Evolutionary conservation across 192 early-diverging fungal genomes (phyloP).

Genomic region (Coemansia sp.): DNA sequence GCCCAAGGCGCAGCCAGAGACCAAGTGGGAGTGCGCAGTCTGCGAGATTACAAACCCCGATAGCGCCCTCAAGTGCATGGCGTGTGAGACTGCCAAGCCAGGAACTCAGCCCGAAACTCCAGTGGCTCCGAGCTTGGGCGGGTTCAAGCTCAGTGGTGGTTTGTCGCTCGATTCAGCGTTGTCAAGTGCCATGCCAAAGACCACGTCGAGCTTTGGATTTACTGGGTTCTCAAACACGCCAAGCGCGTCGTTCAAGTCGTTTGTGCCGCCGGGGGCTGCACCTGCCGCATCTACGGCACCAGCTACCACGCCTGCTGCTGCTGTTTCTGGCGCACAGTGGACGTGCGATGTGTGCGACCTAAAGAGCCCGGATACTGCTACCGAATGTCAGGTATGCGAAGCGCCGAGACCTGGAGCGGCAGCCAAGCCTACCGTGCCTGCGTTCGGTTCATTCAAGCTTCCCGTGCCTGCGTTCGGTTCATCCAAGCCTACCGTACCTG

Average conservation of each 20-base stretch:
- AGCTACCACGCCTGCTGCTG: slow-evolving; percentile 1
- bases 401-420: slow-evolving; percentile 17
- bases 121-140: neutral
- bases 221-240: neutral
- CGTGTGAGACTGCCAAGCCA: slow-evolving; percentile 37
- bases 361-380: slow-evolving; percentile 10
- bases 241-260: slow-evolving; percentile 11
- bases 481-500: neutral
- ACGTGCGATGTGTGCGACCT: slow-evolving; percentile 36
- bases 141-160: slow-evolving; percentile 24
- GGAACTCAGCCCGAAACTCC: neutral
- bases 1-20: neutral
- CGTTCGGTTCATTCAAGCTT: neutral
- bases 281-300: neutral
- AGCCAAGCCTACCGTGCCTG: neutral
- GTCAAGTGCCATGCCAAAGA: slow-evolving; percentile 1
- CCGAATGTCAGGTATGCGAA: slow-evolving; percentile 31
- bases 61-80: slow-evolving; percentile 10
- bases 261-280: slow-evolving; percentile 22
- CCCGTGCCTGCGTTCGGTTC: neutral
- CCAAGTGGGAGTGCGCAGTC: slow-evolving; percentile 22
- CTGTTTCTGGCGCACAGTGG: slow-evolving; percentile 20
- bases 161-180: slow-evolving; percentile 13
- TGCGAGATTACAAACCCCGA: slow-evolving; percentile 24
- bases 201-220: neutral